These are phyloP conservation scores for Xylariaceae sp. DNA, from an alignment of 2,329 filamentous ascomycete species.

Conservation along the genomic window DNA sequence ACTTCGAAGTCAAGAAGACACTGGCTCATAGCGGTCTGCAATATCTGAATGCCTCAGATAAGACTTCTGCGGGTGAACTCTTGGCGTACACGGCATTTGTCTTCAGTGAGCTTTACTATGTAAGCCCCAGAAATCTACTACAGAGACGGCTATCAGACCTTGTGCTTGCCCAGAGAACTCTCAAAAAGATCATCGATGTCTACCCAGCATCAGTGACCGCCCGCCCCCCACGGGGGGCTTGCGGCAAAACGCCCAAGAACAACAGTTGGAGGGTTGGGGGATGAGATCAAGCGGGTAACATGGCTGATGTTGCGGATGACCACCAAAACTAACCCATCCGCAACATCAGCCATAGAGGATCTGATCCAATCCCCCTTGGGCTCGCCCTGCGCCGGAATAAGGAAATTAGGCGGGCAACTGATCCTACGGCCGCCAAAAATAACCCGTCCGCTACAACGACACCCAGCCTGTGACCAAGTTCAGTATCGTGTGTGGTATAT, in stretches of 20 bases:
- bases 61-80: background rate
- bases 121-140: background rate
- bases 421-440: conserved; percentile 3
- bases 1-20: conserved; percentile 27
- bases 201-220: too few species aligned
- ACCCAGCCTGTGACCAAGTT: too few species aligned
- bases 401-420: background rate
- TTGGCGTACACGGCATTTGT: background rate
- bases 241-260: too few species aligned
- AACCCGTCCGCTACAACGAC: conserved; percentile 14
- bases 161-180: background rate
- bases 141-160: background rate
- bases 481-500: too few species aligned
- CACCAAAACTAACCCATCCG: too few species aligned
- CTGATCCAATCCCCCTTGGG: too few species aligned
- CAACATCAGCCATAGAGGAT: too few species aligned
- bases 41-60: background rate
- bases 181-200: conserved; percentile 5
- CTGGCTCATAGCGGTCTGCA: conserved; percentile 2
- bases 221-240: too few species aligned
- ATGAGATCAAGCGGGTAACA: too few species aligned
- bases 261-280: too few species aligned
- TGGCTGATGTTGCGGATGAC: too few species aligned
- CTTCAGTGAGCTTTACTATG: background rate
- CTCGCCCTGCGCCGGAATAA: conserved; percentile 12